Conservation (phyloP, 257 asterid species). For the Nicotiana otophora region DNA sequence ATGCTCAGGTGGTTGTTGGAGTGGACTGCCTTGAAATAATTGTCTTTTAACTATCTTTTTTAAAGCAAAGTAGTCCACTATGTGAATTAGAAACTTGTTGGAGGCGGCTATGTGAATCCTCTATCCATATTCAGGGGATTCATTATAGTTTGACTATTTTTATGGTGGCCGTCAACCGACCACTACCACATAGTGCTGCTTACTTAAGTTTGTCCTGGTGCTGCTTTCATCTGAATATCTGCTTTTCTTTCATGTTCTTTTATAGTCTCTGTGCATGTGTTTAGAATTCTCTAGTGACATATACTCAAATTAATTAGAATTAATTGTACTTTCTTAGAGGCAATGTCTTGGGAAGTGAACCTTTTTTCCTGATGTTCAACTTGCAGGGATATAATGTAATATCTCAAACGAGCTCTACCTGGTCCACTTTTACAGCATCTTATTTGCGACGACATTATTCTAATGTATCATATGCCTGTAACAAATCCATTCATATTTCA, state of each 20-base stretch:
- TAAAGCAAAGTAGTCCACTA: no score
- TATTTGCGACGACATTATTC: conserved; percentile 25
- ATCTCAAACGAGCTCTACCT: conserved; percentile 36
- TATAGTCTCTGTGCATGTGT: not conserved
- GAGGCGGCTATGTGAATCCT: no score
- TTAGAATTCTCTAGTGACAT: not conserved
- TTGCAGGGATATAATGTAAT: conserved; percentile 56
- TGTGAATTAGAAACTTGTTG: no score
- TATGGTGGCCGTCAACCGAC: no score
- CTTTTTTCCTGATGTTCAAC: not conserved
- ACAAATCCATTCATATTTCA: conserved; percentile 29
- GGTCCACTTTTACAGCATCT: conserved; percentile 27
- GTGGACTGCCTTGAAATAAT: no score
- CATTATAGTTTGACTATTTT: no score
- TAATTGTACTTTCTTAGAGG: not conserved
- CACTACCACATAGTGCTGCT: no score
- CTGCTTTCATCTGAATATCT: not conserved
- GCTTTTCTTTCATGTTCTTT: not conserved
- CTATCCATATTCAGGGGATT: no score
- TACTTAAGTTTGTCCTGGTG: not conserved
- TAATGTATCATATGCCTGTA: conserved; percentile 31
- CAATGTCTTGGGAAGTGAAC: not conserved
- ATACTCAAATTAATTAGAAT: not conserved
- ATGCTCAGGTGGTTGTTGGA: no score
- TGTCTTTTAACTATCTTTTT: no score